These are phyloP conservation scores for Persicaria tinctoria DNA, from an alignment of 148 eudicot genomes.

Conservation along the genomic window DNA sequence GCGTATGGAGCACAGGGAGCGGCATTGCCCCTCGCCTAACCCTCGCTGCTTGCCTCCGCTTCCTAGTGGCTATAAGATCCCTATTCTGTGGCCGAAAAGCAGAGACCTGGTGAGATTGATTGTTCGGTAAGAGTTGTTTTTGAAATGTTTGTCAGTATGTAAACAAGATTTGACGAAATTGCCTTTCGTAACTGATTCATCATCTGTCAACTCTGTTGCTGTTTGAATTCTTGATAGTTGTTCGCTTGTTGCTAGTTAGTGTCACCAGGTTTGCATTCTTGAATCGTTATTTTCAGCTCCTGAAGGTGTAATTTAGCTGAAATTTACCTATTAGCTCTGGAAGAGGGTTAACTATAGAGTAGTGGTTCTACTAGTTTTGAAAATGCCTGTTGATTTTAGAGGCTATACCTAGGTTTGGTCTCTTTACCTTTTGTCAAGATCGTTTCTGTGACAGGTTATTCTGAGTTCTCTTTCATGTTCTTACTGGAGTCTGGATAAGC, in stretches of 20 bases:
- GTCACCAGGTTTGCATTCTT: background rate
- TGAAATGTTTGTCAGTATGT: background rate
- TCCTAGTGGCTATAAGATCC: constrained; percentile 65
- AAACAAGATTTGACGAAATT: background rate
- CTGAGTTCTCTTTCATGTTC: background rate
- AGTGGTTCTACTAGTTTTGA: background rate
- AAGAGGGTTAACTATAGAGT: background rate
- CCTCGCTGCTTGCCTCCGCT: constrained; percentile 54
- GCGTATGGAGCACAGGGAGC: constrained; percentile 88
- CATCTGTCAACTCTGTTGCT: background rate
- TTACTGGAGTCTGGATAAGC: background rate
- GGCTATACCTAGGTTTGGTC: background rate
- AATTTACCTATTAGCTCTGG: background rate
- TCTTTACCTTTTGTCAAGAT: background rate
- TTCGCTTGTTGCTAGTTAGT: too few species aligned
- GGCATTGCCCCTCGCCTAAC: constrained; percentile 61
- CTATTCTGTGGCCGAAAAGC: constrained; percentile 88
- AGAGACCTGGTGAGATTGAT: constrained; percentile 98
- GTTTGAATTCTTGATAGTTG: too few species aligned
- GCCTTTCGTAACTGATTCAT: background rate
- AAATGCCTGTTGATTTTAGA: background rate
- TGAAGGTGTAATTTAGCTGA: background rate
- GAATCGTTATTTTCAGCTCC: background rate
- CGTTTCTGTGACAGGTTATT: background rate
- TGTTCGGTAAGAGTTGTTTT: constrained; percentile 59